These are phyloP conservation scores for Styphnolobium japonicum DNA, from an alignment of 306 rosid genomes.

Conservation along the genomic window DNA sequence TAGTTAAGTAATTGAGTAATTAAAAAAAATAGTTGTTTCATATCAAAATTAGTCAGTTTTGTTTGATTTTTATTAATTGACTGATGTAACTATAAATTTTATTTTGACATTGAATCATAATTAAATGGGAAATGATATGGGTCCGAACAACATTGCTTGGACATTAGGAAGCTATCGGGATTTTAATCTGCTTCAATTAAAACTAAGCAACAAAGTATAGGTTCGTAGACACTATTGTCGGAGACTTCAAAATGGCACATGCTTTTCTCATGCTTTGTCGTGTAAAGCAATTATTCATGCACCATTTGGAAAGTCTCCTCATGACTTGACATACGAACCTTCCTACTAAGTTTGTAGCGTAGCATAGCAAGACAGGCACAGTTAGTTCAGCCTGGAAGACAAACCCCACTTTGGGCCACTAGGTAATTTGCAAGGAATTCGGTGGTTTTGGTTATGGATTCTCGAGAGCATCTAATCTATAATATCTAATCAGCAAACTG, in stretches of 20 bases:
- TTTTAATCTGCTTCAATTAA: background rate
- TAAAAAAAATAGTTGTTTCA: no score
- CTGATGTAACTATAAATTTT: no score
- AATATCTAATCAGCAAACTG: background rate
- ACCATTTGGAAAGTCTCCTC: background rate
- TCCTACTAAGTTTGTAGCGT: conserved; percentile 4
- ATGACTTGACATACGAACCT: conserved; percentile 2
- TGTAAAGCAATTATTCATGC: conserved; percentile 21
- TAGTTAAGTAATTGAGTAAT: no score
- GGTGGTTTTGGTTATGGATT: background rate
- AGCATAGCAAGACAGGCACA: background rate
- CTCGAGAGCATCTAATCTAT: background rate
- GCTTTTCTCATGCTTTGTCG: conserved; percentile 30
- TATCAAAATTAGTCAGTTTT: no score
- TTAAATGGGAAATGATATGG: no score
- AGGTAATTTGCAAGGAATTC: background rate
- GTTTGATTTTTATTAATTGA: no score
- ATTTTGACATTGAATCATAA: no score
- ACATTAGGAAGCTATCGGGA: background rate
- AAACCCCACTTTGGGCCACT: conserved; percentile 12
- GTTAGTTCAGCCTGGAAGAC: background rate
- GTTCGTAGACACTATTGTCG: background rate
- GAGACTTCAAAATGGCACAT: conserved; percentile 4
- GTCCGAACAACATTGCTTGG: no score
- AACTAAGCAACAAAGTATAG: background rate